These are phyloP conservation scores for Cladosporium velox DNA, from an alignment of 2,329 filamentous ascomycete genomes.

Conservation along the genomic window DNA sequence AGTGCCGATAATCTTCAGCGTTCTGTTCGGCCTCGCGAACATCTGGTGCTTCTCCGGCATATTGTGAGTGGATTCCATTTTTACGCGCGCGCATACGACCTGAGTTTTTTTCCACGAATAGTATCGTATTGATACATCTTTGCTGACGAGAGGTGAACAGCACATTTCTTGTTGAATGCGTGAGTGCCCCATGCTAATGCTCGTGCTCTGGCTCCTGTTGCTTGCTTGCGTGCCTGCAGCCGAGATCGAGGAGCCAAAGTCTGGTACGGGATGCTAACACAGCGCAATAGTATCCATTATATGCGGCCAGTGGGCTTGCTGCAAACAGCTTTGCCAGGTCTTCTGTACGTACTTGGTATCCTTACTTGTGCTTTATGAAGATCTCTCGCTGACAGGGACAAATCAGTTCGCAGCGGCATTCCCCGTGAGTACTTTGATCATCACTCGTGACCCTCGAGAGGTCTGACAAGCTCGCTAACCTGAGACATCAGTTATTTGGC, in stretches of 20 bases:
- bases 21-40: slow-evolving; percentile 48
- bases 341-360: slow-evolving; percentile 24
- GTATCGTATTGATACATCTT: neutral
- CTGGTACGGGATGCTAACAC: slow-evolving; percentile 19
- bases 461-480: slow-evolving; percentile 18
- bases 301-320: slow-evolving; percentile 52
- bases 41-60: slow-evolving; percentile 76
- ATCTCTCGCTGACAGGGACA: neutral
- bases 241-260: slow-evolving; percentile 3
- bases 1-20: slow-evolving; percentile 54
- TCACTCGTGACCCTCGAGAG: neutral
- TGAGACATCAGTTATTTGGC: slow-evolving; percentile 44
- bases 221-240: slow-evolving; percentile 14
- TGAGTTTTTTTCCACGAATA: slow-evolving; percentile 10
- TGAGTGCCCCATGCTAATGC: slow-evolving; percentile 35
- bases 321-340: slow-evolving; percentile 54
- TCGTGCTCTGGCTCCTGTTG: neutral
- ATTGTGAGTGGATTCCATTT: slow-evolving; percentile 27
- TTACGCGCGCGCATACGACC: slow-evolving; percentile 4
- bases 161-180: slow-evolving; percentile 74
- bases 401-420: slow-evolving; percentile 48
- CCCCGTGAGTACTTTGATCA: slow-evolving; percentile 35
- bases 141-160: slow-evolving; percentile 50
- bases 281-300: slow-evolving; percentile 45
- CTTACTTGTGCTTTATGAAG: neutral